Conservation (phyloP, 2,329 filamentous ascomycete species). For the Juglanconis oblonga region DNA sequence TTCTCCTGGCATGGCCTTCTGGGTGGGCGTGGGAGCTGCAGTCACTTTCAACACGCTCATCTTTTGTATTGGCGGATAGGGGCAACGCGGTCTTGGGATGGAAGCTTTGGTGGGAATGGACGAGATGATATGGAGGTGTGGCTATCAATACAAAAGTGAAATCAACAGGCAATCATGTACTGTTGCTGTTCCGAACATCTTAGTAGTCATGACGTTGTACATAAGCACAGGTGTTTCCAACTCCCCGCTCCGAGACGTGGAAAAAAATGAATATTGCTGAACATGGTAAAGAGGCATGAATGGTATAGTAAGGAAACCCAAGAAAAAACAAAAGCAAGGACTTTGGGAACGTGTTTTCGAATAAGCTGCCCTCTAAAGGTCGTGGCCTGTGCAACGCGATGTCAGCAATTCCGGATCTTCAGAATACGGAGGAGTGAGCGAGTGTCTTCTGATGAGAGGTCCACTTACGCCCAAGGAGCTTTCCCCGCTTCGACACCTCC, state of each 20-base stretch:
- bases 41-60: neutral
- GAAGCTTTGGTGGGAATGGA: neutral
- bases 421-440: constrained; percentile 22
- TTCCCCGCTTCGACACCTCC: constrained; percentile 65
- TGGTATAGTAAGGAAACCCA: neutral
- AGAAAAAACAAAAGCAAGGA: neutral
- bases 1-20: neutral
- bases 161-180: too few species aligned
- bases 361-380: too few species aligned
- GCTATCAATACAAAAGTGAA: too few species aligned
- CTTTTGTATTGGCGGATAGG: neutral
- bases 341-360: too few species aligned
- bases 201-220: neutral
- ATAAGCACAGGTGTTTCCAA: neutral
- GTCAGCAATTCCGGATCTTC: neutral
- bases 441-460: too few species aligned
- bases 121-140: too few species aligned
- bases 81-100: neutral
- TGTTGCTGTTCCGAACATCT: too few species aligned
- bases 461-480: constrained; percentile 62
- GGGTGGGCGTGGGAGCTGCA: neutral
- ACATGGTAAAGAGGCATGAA: too few species aligned
- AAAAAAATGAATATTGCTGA: neutral
- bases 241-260: neutral
- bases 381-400: neutral